Conservation (phyloP, 2,329 filamentous ascomycete genomes). For the Domatiomyces globalis region DNA sequence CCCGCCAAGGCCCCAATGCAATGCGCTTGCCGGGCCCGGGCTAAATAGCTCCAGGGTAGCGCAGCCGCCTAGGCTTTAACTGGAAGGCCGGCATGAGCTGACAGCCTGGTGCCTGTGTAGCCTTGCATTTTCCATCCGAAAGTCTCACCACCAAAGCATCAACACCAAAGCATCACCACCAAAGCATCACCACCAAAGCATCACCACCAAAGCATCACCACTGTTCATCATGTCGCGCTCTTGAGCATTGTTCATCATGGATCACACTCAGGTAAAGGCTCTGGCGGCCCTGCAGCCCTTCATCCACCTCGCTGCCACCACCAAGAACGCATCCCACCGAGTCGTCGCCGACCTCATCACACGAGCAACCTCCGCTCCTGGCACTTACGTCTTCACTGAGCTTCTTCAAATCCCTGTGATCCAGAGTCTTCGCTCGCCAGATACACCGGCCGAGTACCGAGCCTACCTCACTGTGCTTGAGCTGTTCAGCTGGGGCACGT, state of each 20-base stretch:
- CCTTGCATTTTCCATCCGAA: too few species aligned
- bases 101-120: too few species aligned
- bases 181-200: too few species aligned
- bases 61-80: too few species aligned
- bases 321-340: conserved; percentile 54
- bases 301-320: conserved; percentile 73
- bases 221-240: neutral
- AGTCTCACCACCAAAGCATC: too few species aligned
- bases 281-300: conserved; percentile 64
- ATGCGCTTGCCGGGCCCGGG: too few species aligned
- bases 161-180: too few species aligned
- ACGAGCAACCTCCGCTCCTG: conserved; percentile 75
- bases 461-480: conserved; percentile 57
- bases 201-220: too few species aligned
- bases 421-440: conserved; percentile 48
- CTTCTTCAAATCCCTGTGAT: conserved; percentile 72
- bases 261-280: conserved; percentile 36
- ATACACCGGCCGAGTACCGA: conserved; percentile 46
- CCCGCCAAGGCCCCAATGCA: too few species aligned
- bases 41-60: too few species aligned
- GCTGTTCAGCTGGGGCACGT: conserved; percentile 88
- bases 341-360: conserved; percentile 74
- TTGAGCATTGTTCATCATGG: conserved; percentile 22
- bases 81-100: too few species aligned
- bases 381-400: conserved; percentile 87